Conservation (phyloP, 2,329 filamentous ascomycete genomes). For the Beauveria pseudobassiana region DNA sequence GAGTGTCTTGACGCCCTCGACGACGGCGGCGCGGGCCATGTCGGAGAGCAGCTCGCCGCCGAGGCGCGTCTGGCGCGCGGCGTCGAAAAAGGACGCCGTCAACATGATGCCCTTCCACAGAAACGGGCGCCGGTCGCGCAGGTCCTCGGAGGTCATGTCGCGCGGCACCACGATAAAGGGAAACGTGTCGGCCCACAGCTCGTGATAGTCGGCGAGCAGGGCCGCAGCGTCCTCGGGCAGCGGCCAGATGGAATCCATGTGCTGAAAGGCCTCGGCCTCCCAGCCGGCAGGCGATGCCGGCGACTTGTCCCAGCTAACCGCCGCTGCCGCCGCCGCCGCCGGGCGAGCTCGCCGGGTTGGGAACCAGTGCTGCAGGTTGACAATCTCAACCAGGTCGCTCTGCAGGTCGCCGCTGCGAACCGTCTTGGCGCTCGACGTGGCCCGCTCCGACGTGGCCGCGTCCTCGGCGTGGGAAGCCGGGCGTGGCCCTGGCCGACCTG, state of each 20-base stretch:
- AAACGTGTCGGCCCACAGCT: constrained; percentile 28
- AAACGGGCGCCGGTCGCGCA: constrained; percentile 33
- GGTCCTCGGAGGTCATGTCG: constrained; percentile 26
- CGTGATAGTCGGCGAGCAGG: constrained; percentile 30
- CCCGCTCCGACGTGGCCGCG: constrained; percentile 2
- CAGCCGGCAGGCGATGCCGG: constrained; percentile 10
- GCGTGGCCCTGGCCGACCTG: constrained; percentile 20
- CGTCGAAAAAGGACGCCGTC: constrained; percentile 34
- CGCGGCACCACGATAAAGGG: constrained; percentile 39
- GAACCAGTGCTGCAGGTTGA: constrained; percentile 30
- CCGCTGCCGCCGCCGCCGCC: background rate
- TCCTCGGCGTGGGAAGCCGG: constrained; percentile 9
- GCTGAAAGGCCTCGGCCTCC: constrained; percentile 16
- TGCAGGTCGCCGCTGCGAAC: constrained; percentile 4
- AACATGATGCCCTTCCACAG: constrained; percentile 45
- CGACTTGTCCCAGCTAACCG: background rate
- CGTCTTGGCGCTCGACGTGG: constrained; percentile 7
- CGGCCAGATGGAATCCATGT: constrained; percentile 33
- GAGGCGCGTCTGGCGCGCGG: constrained; percentile 34
- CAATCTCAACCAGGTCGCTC: constrained; percentile 11
- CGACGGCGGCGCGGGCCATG: constrained; percentile 31
- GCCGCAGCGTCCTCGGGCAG: constrained; percentile 31
- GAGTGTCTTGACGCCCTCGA: constrained; percentile 35
- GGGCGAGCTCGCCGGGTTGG: constrained; percentile 11
- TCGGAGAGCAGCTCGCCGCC: constrained; percentile 38